Percentiles rank a stretch among this genome's conserved stretches.
These are phyloP conservation scores for Drechslerella dactyloides DNA, from an alignment of 2,329 filamentous ascomycete species.

Conservation along the genomic window DNA sequence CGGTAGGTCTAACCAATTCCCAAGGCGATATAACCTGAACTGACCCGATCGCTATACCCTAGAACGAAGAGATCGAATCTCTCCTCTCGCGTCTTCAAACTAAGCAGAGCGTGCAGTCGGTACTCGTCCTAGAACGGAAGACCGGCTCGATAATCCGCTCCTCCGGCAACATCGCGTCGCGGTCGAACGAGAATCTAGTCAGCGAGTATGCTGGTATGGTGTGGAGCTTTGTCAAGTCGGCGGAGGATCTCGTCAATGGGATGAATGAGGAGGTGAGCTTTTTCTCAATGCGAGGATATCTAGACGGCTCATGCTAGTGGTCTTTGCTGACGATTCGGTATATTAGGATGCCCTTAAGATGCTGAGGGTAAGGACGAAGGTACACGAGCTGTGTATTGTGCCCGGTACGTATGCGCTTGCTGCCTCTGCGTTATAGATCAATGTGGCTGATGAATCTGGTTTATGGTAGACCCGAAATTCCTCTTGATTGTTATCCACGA, in stretches of 20 bases:
- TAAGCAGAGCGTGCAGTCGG: conserved; percentile 79
- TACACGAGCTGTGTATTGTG: conserved; percentile 82
- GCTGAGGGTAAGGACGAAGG: conserved; percentile 78
- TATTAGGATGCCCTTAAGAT: conserved; percentile 74
- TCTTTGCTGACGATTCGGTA: conserved; percentile 55
- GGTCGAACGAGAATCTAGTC: conserved; percentile 64
- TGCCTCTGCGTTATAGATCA: conserved; percentile 15
- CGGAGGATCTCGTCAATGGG: conserved; percentile 73
- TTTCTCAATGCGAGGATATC: too few species aligned
- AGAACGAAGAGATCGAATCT: conserved; percentile 53
- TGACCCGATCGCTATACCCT: conserved; percentile 10
- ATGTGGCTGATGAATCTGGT: conserved; percentile 5
- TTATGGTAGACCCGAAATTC: conserved; percentile 70
- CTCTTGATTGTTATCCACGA: conserved; percentile 81
- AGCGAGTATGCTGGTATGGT: conserved; percentile 78
- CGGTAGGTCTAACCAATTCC: conserved; percentile 19
- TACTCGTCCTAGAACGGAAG: conserved; percentile 74
- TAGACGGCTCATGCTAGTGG: too few species aligned
- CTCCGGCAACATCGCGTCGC: conserved; percentile 66
- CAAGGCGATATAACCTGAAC: too few species aligned
- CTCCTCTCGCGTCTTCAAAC: conserved; percentile 72
- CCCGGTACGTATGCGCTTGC: conserved; percentile 62
- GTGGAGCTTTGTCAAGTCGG: conserved; percentile 74
- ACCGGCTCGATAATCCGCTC: conserved; percentile 77
- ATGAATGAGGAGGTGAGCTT: conserved; percentile 72